Conservation (phyloP, 164 flowering plant genomes). For the Aristolochia californica region DNA sequence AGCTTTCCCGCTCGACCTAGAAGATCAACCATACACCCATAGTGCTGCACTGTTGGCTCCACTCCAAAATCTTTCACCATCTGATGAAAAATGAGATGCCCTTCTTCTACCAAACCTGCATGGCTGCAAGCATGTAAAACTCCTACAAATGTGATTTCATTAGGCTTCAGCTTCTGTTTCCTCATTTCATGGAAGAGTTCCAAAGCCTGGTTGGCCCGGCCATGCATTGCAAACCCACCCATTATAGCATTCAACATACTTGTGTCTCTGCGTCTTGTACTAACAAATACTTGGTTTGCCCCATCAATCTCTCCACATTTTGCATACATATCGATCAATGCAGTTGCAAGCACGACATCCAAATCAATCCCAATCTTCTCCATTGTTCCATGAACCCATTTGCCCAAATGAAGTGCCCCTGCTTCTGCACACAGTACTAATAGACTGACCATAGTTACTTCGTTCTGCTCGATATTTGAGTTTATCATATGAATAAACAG, state of each 20-base stretch:
- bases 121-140: conserved; percentile 52
- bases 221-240: conserved; percentile 46
- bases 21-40: conserved; percentile 60
- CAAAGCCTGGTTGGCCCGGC: conserved; percentile 40
- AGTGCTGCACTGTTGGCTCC: conserved; percentile 45
- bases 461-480: conserved; percentile 22
- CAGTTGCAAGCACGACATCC: conserved; percentile 32
- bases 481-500: conserved; percentile 31
- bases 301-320: conserved; percentile 38
- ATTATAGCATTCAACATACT: conserved; percentile 57
- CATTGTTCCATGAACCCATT: conserved; percentile 34
- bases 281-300: conserved; percentile 26
- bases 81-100: conserved; percentile 25
- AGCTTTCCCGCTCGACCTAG: conserved; percentile 54
- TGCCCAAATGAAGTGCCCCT: conserved; percentile 48
- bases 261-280: conserved; percentile 25
- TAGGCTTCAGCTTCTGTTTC: conserved; percentile 25
- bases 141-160: conserved; percentile 38
- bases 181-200: conserved; percentile 36
- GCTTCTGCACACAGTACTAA: conserved; percentile 33
- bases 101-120: conserved; percentile 45
- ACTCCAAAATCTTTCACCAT: conserved; percentile 27
- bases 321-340: conserved; percentile 40
- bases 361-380: conserved; percentile 24
- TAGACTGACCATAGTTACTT: conserved; percentile 33